Percentiles rank a stretch among this genome's conserved stretches.
These are phyloP conservation scores for Afroboletus lepidellus DNA, from an alignment of 1,284 basidiomycete species.

Conservation along the genomic window DNA sequence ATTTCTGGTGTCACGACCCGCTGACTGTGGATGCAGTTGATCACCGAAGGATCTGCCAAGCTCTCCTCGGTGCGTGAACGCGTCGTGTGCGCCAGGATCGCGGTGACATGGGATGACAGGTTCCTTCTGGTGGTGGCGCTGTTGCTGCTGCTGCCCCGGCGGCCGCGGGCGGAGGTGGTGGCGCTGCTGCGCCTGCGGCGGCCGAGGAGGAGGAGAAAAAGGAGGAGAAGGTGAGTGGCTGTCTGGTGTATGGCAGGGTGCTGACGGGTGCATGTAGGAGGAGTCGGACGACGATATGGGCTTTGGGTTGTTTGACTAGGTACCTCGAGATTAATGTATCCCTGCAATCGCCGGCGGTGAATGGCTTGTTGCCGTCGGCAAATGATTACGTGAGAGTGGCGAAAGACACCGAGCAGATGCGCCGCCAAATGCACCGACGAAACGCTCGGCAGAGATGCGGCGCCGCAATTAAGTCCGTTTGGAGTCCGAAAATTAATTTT, in stretches of 20 bases:
- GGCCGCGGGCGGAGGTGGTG: slow-evolving; percentile 49
- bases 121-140: slow-evolving; percentile 79
- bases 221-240: slow-evolving; percentile 69
- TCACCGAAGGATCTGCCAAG: slow-evolving; percentile 90
- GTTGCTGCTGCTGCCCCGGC: slow-evolving; percentile 51
- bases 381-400: slow-evolving; percentile 11
- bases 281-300: slow-evolving; percentile 91
- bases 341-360: slow-evolving; percentile 19
- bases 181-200: slow-evolving; percentile 60
- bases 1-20: not conserved
- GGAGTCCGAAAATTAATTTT: slow-evolving; percentile 3
- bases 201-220: slow-evolving; percentile 73
- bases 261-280: slow-evolving; percentile 49
- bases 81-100: slow-evolving; percentile 7
- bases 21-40: slow-evolving; percentile 56
- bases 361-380: slow-evolving; percentile 28
- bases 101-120: slow-evolving; percentile 42
- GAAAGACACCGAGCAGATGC: slow-evolving; percentile 22
- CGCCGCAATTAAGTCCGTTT: slow-evolving; percentile 12
- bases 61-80: slow-evolving; percentile 83
- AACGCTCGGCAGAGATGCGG: slow-evolving; percentile 5
- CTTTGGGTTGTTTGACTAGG: slow-evolving; percentile 94
- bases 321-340: slow-evolving; percentile 5
- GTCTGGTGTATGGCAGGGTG: not conserved
- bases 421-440: slow-evolving; percentile 3